Conservation (phyloP, 495 filamentous ascomycete genomes). For the Viridothelium virens region DNA sequence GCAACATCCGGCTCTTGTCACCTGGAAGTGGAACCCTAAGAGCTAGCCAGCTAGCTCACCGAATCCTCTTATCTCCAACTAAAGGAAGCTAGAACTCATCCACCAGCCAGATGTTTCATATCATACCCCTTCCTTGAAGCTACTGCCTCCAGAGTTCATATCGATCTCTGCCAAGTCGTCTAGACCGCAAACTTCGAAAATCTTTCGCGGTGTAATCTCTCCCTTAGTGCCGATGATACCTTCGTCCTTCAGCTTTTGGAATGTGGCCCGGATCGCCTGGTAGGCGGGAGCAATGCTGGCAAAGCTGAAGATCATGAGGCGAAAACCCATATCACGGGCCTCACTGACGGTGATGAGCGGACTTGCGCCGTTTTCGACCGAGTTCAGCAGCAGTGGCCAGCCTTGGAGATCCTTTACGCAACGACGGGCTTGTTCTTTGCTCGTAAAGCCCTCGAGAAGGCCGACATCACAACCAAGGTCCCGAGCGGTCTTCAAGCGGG, state of each 20-base stretch:
- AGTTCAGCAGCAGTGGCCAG: slow-evolving; percentile 56
- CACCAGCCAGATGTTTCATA: not conserved
- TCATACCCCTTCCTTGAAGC: slow-evolving; percentile 33
- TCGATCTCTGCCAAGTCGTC: slow-evolving; percentile 52
- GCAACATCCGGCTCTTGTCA: too few species aligned
- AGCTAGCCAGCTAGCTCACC: too few species aligned
- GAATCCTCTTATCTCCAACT: too few species aligned
- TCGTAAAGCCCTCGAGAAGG: slow-evolving; percentile 57
- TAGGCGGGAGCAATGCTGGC: slow-evolving; percentile 28
- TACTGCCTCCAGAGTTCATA: slow-evolving; percentile 44
- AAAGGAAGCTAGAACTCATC: too few species aligned
- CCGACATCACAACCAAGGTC: slow-evolving; percentile 55
- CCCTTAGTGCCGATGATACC: slow-evolving; percentile 27
- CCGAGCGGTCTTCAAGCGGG: slow-evolving; percentile 48
- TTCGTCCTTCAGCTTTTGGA: slow-evolving; percentile 25
- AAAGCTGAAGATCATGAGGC: slow-evolving; percentile 48
- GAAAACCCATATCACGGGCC: slow-evolving; percentile 54
- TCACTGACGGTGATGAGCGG: slow-evolving; percentile 51
- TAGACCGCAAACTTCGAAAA: slow-evolving; percentile 55
- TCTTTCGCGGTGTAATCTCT: slow-evolving; percentile 35
- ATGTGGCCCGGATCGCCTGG: slow-evolving; percentile 20
- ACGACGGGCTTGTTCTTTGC: slow-evolving; percentile 45
- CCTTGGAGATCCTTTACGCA: slow-evolving; percentile 49
- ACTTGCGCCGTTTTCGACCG: slow-evolving; percentile 53
- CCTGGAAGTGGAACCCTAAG: too few species aligned